Base-by-base conservation (phyloP, 768 basidiomycete genomes). In the Exsudoporus frostii region DNA sequence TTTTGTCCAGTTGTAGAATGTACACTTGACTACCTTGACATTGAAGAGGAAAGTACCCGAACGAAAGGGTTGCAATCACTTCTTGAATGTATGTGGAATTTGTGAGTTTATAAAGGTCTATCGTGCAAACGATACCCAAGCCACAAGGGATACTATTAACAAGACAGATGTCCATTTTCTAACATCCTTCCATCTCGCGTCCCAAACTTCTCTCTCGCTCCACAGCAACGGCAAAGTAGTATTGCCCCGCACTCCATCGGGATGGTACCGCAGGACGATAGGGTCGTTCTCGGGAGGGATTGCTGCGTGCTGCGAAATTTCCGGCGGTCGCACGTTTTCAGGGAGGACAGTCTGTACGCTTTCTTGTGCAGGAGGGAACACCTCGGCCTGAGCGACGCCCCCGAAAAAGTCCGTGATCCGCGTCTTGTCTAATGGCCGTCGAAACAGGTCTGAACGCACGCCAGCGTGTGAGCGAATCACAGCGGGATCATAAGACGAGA, bases 371-470 rank as follows among this genome's bases (percentile, higher is more conserved):
- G 41, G 30, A 41, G 62, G 63, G n/a, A 73, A 66, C 15, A 93
- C 74, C 61, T 98, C 92, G 0, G 87, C 91, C 53, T 88, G 86
- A 15, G 89, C 78, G 17, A 97, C 91, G 1, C 91, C 94, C 3
- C 92, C 92, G 60, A 94, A 86, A 66, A 94, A 94, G 68, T 93
- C 90, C 4, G 90, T 92, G 50, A 93, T 78, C 10, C 80, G 75
- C 1, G 82, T 76, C 37, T 79, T 71, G 43, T 81, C 75, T n/a
- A 92, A 76, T 7, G 81, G 76, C 40, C 88, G 79, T 9, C 66
- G 68, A 73, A 92, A 98, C 17, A 94, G 79, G 66, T 91, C 90
- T 24, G 83, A 83, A 46, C 94, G 86, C 19, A 98, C 86, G n/a
- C 96, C 96, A 0, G 94, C 80, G 64, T 90, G 83, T 1, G 96